Conservation (phyloP, 1,284 basidiomycete genomes). For the Pholiota adiposa region DNA sequence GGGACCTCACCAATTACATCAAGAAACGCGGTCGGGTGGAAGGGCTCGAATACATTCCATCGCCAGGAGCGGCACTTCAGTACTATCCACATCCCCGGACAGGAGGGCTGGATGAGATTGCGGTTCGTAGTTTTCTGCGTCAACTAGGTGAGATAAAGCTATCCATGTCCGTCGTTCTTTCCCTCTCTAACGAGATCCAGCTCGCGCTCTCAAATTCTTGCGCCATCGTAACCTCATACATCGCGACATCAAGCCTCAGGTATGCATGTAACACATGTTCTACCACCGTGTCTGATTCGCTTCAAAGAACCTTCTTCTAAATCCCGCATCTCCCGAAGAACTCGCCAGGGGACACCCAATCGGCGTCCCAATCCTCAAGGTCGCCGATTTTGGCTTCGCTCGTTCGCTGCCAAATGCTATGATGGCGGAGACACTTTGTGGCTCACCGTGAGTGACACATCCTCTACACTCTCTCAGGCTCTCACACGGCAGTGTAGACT, state of each 20-base stretch:
- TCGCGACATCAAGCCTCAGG: slow-evolving; percentile 97
- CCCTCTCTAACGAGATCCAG: slow-evolving; percentile 45
- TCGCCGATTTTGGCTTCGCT: slow-evolving; percentile 98
- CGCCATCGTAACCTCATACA: slow-evolving; percentile 92
- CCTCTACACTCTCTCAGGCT: slow-evolving; percentile 2
- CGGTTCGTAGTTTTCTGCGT: slow-evolving; percentile 91
- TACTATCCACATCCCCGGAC: slow-evolving; percentile 91
- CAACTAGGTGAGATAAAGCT: slow-evolving; percentile 74
- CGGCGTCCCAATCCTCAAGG: slow-evolving; percentile 93
- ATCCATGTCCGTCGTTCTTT: slow-evolving; percentile 5
- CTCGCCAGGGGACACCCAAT: slow-evolving; percentile 85
- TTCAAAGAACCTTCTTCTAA: slow-evolving; percentile 84
- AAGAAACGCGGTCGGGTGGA: slow-evolving; percentile 90
- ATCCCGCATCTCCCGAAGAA: slow-evolving; percentile 81
- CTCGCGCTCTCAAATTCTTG: slow-evolving; percentile 92
- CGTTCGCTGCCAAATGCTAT: slow-evolving; percentile 89
- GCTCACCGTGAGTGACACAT: slow-evolving; percentile 78
- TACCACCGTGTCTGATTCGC: slow-evolving; percentile 9
- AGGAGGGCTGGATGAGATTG: slow-evolving; percentile 90
- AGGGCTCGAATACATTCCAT: slow-evolving; percentile 79
- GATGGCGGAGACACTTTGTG: slow-evolving; percentile 97
- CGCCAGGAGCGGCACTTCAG: slow-evolving; percentile 67
- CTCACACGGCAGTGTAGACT: slow-evolving; percentile 51
- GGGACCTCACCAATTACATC: slow-evolving; percentile 96
- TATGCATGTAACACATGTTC: slow-evolving; percentile 30